A percentile compares a stretch with the other conserved stretches of the same genome.
phyloP scores from a whole-genome alignment of 805 yeast genomes.

The Kluyveromyces wickerhamii region DNA sequence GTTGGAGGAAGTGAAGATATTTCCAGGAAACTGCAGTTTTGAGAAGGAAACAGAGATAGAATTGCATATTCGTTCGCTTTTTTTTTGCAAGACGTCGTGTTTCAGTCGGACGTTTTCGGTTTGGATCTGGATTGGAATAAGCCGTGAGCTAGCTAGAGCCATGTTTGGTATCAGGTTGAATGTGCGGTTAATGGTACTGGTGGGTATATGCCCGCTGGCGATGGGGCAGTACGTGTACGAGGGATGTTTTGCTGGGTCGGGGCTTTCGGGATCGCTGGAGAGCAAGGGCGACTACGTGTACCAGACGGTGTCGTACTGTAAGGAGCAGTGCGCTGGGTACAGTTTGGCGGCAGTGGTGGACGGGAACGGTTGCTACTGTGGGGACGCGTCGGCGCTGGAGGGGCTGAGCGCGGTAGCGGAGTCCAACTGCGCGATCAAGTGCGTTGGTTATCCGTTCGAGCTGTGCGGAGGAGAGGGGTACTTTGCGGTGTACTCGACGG shows the following conservation, averaged over 20 bases:
- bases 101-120: too few species aligned
- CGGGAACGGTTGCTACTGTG: conserved; percentile 63
- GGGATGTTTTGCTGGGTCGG: conserved; percentile 32
- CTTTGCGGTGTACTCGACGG: conserved; percentile 36
- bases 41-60: too few species aligned
- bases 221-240: conserved; percentile 14
- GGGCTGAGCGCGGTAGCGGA: conserved; percentile 32
- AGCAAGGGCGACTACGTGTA: conserved; percentile 42
- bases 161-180: too few species aligned
- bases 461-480: conserved; percentile 55
- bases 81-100: too few species aligned
- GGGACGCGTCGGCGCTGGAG: conserved; percentile 30
- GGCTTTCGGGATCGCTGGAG: conserved; percentile 19
- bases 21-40: too few species aligned
- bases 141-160: too few species aligned
- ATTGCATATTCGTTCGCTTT: too few species aligned
- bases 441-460: conserved; percentile 57
- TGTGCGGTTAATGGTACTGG: too few species aligned
- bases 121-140: too few species aligned
- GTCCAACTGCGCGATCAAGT: conserved; percentile 36
- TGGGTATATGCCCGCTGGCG: conserved; percentile 6
- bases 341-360: conserved; percentile 43
- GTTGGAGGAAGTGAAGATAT: too few species aligned
- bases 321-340: conserved; percentile 41
- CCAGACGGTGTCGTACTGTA: conserved; percentile 57